Percentiles rank a stretch among this genome's conserved stretches.
Evolutionary conservation across 768 basidiomycete genomes (phyloP).

Genomic region (Amanita exitialis): DNA sequence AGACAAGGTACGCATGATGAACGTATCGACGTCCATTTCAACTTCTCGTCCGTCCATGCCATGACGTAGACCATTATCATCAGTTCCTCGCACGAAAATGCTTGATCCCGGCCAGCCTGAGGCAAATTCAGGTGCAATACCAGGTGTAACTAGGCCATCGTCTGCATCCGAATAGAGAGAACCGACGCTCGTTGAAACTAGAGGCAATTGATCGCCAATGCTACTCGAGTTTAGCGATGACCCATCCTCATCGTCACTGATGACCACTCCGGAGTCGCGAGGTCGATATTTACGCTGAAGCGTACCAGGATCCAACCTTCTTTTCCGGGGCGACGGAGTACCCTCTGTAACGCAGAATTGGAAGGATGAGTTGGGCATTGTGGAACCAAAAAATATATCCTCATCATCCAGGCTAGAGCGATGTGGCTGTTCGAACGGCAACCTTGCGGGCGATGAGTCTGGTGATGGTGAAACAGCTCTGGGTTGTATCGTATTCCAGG

Average conservation of each 20-base stretch:
- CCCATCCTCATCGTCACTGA: constrained; percentile 51
- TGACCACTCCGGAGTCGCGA: constrained; percentile 55
- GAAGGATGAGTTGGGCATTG: constrained; percentile 42
- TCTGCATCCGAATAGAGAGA: constrained; percentile 50
- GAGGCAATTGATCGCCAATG: constrained; percentile 21
- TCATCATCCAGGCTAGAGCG: constrained; percentile 29
- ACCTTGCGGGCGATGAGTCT: constrained; percentile 33
- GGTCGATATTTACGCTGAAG: constrained; percentile 62
- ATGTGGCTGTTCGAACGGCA: constrained; percentile 12
- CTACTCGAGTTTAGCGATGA: constrained; percentile 13
- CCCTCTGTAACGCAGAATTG: constrained; percentile 42
- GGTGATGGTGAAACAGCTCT: constrained; percentile 34
- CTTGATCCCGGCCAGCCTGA: constrained; percentile 56
- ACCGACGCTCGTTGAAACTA: constrained; percentile 52
- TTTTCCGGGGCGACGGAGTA: constrained; percentile 46
- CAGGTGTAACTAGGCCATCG: constrained; percentile 65
- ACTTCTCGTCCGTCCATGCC: background rate
- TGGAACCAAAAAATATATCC: constrained; percentile 44
- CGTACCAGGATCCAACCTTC: constrained; percentile 20
- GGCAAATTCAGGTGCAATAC: constrained; percentile 35
- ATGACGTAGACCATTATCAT: constrained; percentile 18
- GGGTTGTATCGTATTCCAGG: constrained; percentile 33
- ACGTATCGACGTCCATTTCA: constrained; percentile 44
- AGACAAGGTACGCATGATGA: constrained; percentile 62
- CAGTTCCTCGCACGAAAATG: constrained; percentile 30